Base-by-base conservation (phyloP, 257 asterid species). In the Echium plantagineum region DNA sequence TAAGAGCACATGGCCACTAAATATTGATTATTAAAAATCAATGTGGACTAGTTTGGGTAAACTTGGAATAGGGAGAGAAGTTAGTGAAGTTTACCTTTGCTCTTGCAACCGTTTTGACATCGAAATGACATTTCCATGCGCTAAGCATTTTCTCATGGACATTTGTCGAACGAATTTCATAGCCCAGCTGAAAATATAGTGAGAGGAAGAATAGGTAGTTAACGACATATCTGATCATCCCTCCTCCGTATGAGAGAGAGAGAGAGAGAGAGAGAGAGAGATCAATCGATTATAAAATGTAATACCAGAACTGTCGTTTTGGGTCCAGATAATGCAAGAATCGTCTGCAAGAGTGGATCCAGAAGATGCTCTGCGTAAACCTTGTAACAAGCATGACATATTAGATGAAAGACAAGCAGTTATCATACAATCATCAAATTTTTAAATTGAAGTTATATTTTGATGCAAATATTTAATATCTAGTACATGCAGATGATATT, bases 61-160 rank as follows among this genome's bases (percentile, higher is more conserved):
- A 42, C 15, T 42, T 42, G 49, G 10, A 35, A 30, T 28, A 3
- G 3, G n/a, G 21, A 20, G 16, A 53, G 31, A 28, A 49, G 32
- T 16, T 6, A 9, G 51, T 30, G 21, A 58, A 26, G 24, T 10
- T 21, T 69, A 87, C 98, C 96, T 91, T 91, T 62, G 94, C 63
- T 81, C 75, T 89, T 26, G 98, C 81, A 72, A 86, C 82, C 57
- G 71, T 67, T 82, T 86, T 84, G 66, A 86, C 94, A 69, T 80
- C 86, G 55, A 86, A 89, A 69, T 86, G 56, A 63, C 72, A 76
- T 80, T 80, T 84, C 94, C 94, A 89, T 72, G 80, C 61, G 17
- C 83, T 87, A 61, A 93, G 90, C 98, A 93, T 93, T 67, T 66
- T 81, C 60, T 89, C 97, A 62, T 93, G 98, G 68, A 93, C 98